A percentile compares a stretch with the other conserved stretches of the same genome.
Conservation (phyloP, 2,329 filamentous ascomycete genomes). For the Corinectria fuckeliana region DNA sequence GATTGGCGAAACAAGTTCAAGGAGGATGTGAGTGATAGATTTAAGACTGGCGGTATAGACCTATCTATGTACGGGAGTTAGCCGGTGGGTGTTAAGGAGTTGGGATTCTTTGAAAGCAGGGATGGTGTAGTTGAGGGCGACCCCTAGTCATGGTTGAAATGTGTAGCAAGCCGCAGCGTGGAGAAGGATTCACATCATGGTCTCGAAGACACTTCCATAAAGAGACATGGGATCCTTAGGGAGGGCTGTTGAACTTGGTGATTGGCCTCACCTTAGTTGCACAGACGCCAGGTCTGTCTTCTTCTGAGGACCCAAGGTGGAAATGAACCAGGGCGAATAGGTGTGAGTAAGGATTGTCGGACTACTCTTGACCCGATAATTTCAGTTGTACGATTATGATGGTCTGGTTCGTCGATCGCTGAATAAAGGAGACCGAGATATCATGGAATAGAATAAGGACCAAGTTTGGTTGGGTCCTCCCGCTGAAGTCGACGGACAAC, state of each 20-base stretch:
- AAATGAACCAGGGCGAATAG: neutral
- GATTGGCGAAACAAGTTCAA: neutral
- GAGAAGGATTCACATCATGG: too few species aligned
- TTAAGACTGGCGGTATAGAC: neutral
- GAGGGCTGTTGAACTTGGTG: neutral
- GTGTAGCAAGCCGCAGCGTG: neutral
- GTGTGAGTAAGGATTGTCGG: neutral
- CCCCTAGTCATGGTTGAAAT: neutral
- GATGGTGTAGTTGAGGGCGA: neutral
- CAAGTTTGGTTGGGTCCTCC: neutral
- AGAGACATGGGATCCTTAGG: neutral
- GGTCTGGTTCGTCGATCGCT: neutral
- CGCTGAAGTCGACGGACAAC: constrained; percentile 5
- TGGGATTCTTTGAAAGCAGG: neutral
- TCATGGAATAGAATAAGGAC: neutral
- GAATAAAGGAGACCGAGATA: neutral
- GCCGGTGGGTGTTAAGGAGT: neutral
- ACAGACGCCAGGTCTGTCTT: neutral
- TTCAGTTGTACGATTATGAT: neutral
- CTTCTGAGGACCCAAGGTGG: neutral
- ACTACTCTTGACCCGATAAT: neutral
- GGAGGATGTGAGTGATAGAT: neutral
- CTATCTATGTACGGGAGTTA: neutral
- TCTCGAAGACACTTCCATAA: too few species aligned
- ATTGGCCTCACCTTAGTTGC: constrained; percentile 3